Percentiles rank a stretch among this genome's conserved stretches.
Evolutionary conservation across 2,329 filamentous ascomycete genomes (phyloP).

Genomic region (Xylariaceae sp.): DNA sequence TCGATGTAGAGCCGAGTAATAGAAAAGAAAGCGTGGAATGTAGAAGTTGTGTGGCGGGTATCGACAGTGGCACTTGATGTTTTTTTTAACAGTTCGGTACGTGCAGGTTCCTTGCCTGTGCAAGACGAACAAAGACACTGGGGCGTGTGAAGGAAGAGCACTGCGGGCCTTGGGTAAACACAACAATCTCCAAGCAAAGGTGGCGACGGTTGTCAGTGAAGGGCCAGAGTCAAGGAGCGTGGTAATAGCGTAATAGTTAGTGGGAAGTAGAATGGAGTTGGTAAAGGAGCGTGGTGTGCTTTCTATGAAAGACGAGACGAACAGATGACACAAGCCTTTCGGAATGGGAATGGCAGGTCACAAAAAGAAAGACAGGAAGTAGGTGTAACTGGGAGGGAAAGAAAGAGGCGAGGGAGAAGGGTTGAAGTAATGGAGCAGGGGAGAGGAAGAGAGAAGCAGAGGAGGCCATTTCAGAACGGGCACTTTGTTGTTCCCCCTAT

Average conservation of each 20-base stretch:
- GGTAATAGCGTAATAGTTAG: slow-evolving; percentile 10
- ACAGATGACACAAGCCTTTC: slow-evolving; percentile 12
- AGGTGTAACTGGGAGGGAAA: not conserved
- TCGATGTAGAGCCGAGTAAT: not conserved
- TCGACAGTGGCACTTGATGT: slow-evolving; percentile 1
- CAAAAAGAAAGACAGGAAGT: slow-evolving; percentile 11
- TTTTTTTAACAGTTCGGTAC: not conserved
- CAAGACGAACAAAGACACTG: slow-evolving; percentile 6
- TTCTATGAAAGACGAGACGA: slow-evolving; percentile 19
- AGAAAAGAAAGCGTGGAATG: not conserved
- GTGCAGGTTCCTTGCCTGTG: slow-evolving; percentile 2
- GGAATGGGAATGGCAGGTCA: slow-evolving; percentile 3
- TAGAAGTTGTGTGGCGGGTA: not conserved
- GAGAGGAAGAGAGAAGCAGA: no score
- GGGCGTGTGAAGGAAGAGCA: slow-evolving; percentile 3
- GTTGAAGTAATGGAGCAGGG: not conserved
- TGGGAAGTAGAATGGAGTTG: slow-evolving; percentile 17
- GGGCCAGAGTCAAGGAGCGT: slow-evolving; percentile 22
- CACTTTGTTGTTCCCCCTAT: not conserved
- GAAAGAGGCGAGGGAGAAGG: slow-evolving; percentile 8
- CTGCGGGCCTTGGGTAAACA: not conserved
- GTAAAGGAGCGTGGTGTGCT: slow-evolving; percentile 17
- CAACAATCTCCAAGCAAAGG: not conserved
- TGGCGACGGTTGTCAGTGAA: slow-evolving; percentile 6
- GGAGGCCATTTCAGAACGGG: no score